Base-by-base conservation (phyloP, 257 asterid species). In the Prunella vulgaris region DNA sequence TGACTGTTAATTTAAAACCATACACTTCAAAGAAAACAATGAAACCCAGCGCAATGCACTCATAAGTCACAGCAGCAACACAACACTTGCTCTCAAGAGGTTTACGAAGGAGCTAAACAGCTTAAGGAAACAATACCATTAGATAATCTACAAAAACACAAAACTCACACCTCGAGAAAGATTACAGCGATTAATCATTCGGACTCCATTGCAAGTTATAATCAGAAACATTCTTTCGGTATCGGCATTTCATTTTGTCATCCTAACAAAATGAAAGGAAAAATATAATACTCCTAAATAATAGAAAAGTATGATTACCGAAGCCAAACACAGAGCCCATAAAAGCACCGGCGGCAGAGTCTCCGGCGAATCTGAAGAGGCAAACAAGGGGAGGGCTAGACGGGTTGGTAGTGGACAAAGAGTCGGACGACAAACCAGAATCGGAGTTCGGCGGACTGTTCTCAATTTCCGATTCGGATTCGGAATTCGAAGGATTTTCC, bases 251-350 rank as follows among this genome's bases (percentile, higher is more conserved):
- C 40, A 49, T 57, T 7, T 58, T 27, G 15, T 14, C 48, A 59
- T 2, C 56, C 6, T 8, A 73, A 63, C 9, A 17, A 38, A 38
- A 64, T 14, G 27, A 44, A 21, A 20, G 4, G 32, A 21, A 10
- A 63, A n/a, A 15, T 0, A 1, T 0, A 52, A 37, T 10, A 48
- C 59, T 14, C n/a, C n/a, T n/a, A 61, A 17, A 2, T 59, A 0
- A 6, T 3, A 38, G n/a, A 30, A 40, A 30, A 28, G 27, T 14
- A 24, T 7, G 32, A n/a, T 49, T 76, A 88, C 97, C 97, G 60
- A 84, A 77, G 15, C 97, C 97, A 20, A 87, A 87, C 75, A 91
- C 68, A 67, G 96, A 88, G 51, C 97, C 97, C 91, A 88, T 85
- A 44, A 87, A 53, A 64, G 88, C 97, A 1, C 97, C 93, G 60